Percentiles rank a stretch among this genome's conserved stretches.
phyloP scores from a whole-genome alignment of 2,329 filamentous ascomycete species.

The Metarhizium humberi region DNA sequence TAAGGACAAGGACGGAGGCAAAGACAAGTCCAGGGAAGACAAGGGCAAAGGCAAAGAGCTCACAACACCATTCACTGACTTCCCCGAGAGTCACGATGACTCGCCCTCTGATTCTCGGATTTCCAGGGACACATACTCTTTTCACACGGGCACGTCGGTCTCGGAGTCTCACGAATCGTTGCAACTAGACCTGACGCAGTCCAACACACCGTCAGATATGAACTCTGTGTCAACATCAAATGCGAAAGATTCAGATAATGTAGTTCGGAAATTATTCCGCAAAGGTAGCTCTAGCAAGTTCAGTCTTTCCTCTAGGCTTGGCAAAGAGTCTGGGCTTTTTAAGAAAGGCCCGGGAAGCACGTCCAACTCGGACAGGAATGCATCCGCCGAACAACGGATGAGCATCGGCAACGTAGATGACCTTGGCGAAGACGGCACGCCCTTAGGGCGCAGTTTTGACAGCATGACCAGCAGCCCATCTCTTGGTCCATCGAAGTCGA shows the following conservation, averaged over 20 bases:
- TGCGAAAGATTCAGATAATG: slow-evolving; percentile 44
- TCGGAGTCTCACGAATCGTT: slow-evolving; percentile 53
- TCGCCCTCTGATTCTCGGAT: slow-evolving; percentile 43
- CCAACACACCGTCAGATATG: slow-evolving; percentile 48
- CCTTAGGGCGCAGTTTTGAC: slow-evolving; percentile 43
- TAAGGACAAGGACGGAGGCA: slow-evolving; percentile 25
- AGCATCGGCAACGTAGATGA: slow-evolving; percentile 50
- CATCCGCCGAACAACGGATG: slow-evolving; percentile 42
- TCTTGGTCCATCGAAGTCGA: slow-evolving; percentile 40
- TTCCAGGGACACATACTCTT: slow-evolving; percentile 47
- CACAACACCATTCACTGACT: slow-evolving; percentile 29
- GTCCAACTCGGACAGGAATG: slow-evolving; percentile 47
- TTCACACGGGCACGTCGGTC: slow-evolving; percentile 49
- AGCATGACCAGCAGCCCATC: slow-evolving; percentile 48
- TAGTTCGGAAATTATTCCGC: slow-evolving; percentile 51
- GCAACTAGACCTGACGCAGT: slow-evolving; percentile 43
- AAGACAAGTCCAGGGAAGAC: slow-evolving; percentile 25
- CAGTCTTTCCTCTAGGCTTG: slow-evolving; percentile 46
- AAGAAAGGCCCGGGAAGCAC: slow-evolving; percentile 52
- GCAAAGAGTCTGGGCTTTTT: slow-evolving; percentile 45
- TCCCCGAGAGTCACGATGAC: slow-evolving; percentile 29
- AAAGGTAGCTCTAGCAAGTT: slow-evolving; percentile 60
- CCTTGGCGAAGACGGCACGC: slow-evolving; percentile 33
- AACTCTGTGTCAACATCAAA: slow-evolving; percentile 28
- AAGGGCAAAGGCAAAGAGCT: slow-evolving; percentile 29